Evolutionary conservation across 345 rosid species (phyloP).

Genomic region (Salix dunnii): DNA sequence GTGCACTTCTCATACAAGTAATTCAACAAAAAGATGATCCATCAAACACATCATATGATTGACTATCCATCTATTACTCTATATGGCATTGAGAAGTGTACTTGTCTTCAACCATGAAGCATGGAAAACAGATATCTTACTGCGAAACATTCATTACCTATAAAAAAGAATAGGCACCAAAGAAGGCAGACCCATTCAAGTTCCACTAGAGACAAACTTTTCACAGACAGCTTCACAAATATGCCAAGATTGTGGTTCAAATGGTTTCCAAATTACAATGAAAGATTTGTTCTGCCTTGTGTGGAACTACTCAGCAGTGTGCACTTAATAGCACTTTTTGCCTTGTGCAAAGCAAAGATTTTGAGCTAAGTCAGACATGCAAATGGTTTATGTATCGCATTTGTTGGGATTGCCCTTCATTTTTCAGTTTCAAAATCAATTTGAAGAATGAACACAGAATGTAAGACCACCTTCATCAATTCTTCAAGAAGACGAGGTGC

Average conservation of each 20-base stretch:
- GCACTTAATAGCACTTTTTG: background rate
- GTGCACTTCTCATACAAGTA: background rate
- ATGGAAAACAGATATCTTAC: background rate
- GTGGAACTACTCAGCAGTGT: background rate
- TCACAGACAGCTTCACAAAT: background rate
- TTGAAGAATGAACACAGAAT: background rate
- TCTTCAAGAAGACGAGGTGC: slow-evolving; percentile 98
- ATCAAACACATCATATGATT: background rate
- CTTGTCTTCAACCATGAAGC: too few relatives aligned
- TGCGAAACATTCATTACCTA: background rate
- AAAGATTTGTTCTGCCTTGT: background rate
- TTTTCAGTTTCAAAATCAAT: background rate
- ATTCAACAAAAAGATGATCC: background rate
- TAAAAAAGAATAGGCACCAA: background rate
- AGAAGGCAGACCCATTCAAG: background rate
- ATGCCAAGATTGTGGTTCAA: background rate
- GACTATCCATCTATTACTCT: background rate
- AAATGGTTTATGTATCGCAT: background rate
- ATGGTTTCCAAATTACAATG: background rate
- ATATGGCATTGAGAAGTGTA: background rate
- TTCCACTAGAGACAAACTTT: background rate
- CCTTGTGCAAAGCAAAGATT: background rate
- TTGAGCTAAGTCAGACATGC: background rate
- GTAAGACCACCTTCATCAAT: slow-evolving; percentile 64
- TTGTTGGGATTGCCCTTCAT: background rate